These are phyloP conservation scores for Ophiosphaerella narmari DNA, from an alignment of 2,329 filamentous ascomycete species.

Conservation along the genomic window DNA sequence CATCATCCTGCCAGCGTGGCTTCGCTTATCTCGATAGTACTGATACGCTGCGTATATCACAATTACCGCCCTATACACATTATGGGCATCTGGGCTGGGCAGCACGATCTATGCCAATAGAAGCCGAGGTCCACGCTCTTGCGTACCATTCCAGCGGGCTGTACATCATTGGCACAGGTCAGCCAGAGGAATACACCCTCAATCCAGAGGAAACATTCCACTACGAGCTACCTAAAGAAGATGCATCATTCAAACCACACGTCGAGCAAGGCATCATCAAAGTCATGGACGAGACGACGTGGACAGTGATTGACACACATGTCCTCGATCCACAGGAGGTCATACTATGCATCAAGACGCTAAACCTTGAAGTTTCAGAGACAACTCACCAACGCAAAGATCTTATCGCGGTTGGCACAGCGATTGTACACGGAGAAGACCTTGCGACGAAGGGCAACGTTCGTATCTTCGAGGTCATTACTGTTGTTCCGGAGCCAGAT, in stretches of 20 bases:
- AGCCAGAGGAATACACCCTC: conserved; percentile 69
- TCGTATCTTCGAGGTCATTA: conserved; percentile 89
- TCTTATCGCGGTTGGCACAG: conserved; percentile 83
- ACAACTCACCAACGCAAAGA: conserved; percentile 83
- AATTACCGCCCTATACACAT: conserved; percentile 69
- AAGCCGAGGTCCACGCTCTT: conserved; percentile 71
- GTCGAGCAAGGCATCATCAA: conserved; percentile 75
- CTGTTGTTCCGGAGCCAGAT: conserved; percentile 86
- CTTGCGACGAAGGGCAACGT: conserved; percentile 82
- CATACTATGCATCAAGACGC: conserved; percentile 78
- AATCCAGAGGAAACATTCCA: conserved; percentile 86
- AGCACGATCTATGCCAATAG: conserved; percentile 71
- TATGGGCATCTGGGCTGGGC: conserved; percentile 78
- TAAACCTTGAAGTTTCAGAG: conserved; percentile 89
- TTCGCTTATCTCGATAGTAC: conserved; percentile 72
- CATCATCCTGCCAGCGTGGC: conserved; percentile 74
- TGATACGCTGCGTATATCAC: conserved; percentile 73
- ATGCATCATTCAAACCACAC: conserved; percentile 65
- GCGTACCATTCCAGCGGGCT: conserved; percentile 77
- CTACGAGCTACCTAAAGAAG: conserved; percentile 74
- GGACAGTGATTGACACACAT: conserved; percentile 77
- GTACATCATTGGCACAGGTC: conserved; percentile 77
- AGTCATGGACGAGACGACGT: conserved; percentile 76
- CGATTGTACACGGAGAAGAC: conserved; percentile 86
- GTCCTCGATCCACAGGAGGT: conserved; percentile 75